These are phyloP conservation scores for Pinus taeda DNA, from an alignment of 75 land plant species.

Conservation along the genomic window DNA sequence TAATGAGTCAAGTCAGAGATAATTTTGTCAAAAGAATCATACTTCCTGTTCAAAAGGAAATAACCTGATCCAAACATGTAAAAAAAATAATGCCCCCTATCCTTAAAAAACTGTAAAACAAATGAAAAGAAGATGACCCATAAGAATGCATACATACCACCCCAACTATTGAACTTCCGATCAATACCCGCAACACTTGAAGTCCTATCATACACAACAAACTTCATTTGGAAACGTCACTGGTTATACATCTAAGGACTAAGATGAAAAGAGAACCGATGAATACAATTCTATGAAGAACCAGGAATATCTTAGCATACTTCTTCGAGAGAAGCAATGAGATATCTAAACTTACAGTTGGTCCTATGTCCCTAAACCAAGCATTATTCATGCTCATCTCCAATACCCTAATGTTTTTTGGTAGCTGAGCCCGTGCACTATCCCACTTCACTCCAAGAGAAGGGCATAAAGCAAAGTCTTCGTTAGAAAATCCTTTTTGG, in stretches of 20 bases:
- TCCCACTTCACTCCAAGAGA: conserved; percentile 50
- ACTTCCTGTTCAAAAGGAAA: background rate
- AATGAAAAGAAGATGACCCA: background rate
- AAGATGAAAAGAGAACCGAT: background rate
- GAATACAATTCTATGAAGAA: background rate
- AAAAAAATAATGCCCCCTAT: background rate
- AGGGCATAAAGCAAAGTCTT: background rate
- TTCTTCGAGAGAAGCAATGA: background rate
- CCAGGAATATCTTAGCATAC: background rate
- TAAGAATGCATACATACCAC: conserved; percentile 50
- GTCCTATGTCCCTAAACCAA: conserved; percentile 94
- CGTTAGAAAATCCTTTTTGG: background rate
- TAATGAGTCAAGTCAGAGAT: background rate
- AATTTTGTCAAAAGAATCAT: background rate
- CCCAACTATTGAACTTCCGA: conserved; percentile 96
- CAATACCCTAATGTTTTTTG: conserved; percentile 60
- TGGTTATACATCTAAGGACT: background rate
- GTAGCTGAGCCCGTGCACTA: conserved; percentile 69
- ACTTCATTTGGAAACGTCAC: conserved; percentile 29
- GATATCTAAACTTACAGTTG: conserved; percentile 60
- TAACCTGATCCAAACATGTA: background rate
- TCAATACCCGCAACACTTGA: conserved; percentile 72
- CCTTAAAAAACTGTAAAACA: conserved; percentile 1
- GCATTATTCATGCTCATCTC: conserved; percentile 98
- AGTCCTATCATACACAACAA: conserved; percentile 50